Conservation (phyloP, 2,329 filamentous ascomycete genomes). For the Huntiella bhutanensis region DNA sequence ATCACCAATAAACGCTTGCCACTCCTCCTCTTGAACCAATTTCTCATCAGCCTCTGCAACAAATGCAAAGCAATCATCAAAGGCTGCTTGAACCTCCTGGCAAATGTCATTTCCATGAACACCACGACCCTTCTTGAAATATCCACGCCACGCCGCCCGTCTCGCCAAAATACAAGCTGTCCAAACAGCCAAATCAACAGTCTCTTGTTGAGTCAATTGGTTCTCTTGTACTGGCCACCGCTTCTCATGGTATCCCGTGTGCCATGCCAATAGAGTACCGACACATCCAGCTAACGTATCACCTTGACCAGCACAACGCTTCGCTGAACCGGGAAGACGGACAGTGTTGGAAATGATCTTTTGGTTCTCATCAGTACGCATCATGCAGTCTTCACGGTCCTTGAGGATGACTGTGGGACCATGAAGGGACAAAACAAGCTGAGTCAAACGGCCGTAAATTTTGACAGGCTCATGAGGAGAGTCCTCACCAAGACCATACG, state of each 20-base stretch:
- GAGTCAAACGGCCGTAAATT: slow-evolving; percentile 45
- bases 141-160: slow-evolving; percentile 74
- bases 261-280: slow-evolving; percentile 76
- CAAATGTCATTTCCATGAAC: slow-evolving; percentile 88
- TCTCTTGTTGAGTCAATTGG: slow-evolving; percentile 29
- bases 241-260: slow-evolving; percentile 66
- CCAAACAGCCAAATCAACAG: slow-evolving; percentile 65
- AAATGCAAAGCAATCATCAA: slow-evolving; percentile 37
- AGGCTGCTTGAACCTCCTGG: slow-evolving; percentile 69
- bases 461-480: slow-evolving; percentile 19
- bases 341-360: slow-evolving; percentile 39
- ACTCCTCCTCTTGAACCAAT: no score
- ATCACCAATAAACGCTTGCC: no score
- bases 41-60: slow-evolving; percentile 42
- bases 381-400: slow-evolving; percentile 43
- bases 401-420: slow-evolving; percentile 90
- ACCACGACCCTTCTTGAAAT: slow-evolving; percentile 65
- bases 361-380: no score
- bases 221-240: slow-evolving; percentile 46
- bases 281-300: slow-evolving; percentile 84
- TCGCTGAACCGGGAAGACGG: slow-evolving; percentile 65
- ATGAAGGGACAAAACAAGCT: slow-evolving; percentile 54
- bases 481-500: no score
- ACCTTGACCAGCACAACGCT: slow-evolving; percentile 85
- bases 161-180: slow-evolving; percentile 76